These are phyloP conservation scores for Wickerhamiella cacticola DNA, from an alignment of 805 yeast genomes.

Conservation along the genomic window DNA sequence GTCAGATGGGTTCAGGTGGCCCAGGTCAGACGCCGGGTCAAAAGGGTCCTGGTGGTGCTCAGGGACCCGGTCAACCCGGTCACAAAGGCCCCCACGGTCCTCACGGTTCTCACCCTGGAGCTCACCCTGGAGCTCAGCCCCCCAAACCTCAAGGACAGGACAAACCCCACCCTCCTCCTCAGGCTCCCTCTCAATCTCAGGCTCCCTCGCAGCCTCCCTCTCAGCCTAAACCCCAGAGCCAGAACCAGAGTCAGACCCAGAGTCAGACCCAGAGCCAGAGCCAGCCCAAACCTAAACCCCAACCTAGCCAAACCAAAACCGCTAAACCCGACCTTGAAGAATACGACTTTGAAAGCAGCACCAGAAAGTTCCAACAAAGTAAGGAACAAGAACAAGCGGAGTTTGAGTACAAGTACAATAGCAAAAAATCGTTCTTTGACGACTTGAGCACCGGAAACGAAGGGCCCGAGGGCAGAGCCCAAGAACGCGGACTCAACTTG, in stretches of 20 bases:
- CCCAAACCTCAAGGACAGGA: not conserved
- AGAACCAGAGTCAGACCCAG: not conserved
- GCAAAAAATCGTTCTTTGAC: conserved; percentile 80
- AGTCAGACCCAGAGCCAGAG: conserved; percentile 18
- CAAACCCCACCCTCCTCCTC: not conserved
- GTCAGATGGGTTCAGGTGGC: too few relatives aligned
- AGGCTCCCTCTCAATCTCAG: not conserved
- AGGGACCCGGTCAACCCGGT: too few relatives aligned
- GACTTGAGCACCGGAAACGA: conserved; percentile 54
- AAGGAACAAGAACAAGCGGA: conserved; percentile 26
- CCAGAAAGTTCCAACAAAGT: conserved; percentile 55
- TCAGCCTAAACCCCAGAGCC: conserved; percentile 13
- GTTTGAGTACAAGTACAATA: conserved; percentile 46
- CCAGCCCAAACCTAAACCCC: conserved; percentile 20
- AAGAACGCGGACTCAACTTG: conserved; percentile 58
- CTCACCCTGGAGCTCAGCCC: not conserved
- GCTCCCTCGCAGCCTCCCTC: not conserved
- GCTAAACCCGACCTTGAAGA: conserved; percentile 33
- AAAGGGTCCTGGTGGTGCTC: too few relatives aligned
- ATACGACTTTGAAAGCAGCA: conserved; percentile 64
- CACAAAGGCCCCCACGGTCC: too few relatives aligned
- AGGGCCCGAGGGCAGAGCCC: conserved; percentile 51
- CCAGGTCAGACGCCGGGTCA: too few relatives aligned
- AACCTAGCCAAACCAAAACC: not conserved
- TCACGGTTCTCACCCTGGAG: not conserved